These are phyloP conservation scores for Sugiyamaella grinbergsii DNA, from an alignment of 1,139 yeast genomes.

Conservation along the genomic window DNA sequence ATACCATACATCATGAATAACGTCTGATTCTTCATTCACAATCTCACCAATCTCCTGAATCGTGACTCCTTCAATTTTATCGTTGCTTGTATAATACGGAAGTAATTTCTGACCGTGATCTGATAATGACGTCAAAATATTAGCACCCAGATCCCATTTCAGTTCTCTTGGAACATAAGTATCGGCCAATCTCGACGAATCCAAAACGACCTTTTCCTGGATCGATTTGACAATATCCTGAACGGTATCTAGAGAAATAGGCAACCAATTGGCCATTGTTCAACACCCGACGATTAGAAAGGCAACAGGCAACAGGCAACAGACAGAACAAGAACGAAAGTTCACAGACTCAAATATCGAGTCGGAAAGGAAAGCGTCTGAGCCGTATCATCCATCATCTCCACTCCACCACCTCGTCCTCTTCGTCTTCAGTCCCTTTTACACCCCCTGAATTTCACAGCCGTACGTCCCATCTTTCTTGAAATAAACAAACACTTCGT, in stretches of 20 bases:
- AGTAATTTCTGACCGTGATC: constrained; percentile 12
- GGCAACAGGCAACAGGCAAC: neutral
- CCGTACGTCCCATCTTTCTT: neutral
- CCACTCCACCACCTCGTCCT: neutral
- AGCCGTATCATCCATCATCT: too few relatives aligned
- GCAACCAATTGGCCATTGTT: neutral
- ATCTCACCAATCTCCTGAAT: constrained; percentile 7
- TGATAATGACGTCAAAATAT: constrained; percentile 9
- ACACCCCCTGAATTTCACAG: constrained; percentile 6
- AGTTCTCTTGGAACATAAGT: constrained; percentile 12
- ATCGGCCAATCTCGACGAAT: constrained; percentile 11
- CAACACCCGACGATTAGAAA: neutral
- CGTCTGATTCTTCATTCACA: constrained; percentile 10
- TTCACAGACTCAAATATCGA: too few relatives aligned
- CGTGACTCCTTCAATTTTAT: neutral
- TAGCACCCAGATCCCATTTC: constrained; percentile 13
- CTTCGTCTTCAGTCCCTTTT: neutral
- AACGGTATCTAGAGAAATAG: neutral
- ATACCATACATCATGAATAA: constrained; percentile 14
- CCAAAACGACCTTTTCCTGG: constrained; percentile 12
- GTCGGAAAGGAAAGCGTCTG: too few relatives aligned
- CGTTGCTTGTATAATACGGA: constrained; percentile 4
- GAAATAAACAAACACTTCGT: neutral
- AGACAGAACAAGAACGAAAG: too few relatives aligned
- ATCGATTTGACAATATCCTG: constrained; percentile 17